Evolutionary conservation across 1,139 yeast genomes (phyloP).

Genomic region (Nakaseomyces glabratus): DNA sequence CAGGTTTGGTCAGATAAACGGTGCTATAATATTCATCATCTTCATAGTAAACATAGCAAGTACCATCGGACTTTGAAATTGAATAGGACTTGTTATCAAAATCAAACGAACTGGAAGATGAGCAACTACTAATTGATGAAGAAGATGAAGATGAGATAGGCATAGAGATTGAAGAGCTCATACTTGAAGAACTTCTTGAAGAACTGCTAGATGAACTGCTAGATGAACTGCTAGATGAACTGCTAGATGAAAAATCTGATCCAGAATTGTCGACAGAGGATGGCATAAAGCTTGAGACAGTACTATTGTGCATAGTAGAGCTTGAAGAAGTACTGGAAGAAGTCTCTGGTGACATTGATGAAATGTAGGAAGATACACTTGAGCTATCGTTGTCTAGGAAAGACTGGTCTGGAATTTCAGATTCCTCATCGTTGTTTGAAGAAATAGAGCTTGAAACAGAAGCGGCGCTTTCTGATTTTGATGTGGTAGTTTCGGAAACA

Average conservation of each 20-base stretch:
- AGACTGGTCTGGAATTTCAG: conserved; percentile 8
- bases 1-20: conserved; percentile 22
- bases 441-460: background rate
- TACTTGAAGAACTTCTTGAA: conserved; percentile 7
- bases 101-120: conserved; percentile 6
- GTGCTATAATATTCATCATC: conserved; percentile 28
- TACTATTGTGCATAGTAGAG: no score
- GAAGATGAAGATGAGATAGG: conserved; percentile 8
- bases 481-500: conserved; percentile 6
- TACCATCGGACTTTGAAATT: conserved; percentile 16
- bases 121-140: conserved; percentile 8
- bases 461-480: background rate
- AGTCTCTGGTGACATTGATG: conserved; percentile 6
- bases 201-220: background rate
- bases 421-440: background rate
- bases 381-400: conserved; percentile 8
- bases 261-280: background rate
- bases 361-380: conserved; percentile 5
- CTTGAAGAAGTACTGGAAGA: background rate
- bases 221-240: background rate
- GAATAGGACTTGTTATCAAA: conserved; percentile 10
- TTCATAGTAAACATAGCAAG: conserved; percentile 23
- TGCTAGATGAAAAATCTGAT: conserved; percentile 4
- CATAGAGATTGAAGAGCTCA: conserved; percentile 3
- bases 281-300: no score